Conservation (phyloP, 257 asterid species). For the Rhazya stricta region DNA sequence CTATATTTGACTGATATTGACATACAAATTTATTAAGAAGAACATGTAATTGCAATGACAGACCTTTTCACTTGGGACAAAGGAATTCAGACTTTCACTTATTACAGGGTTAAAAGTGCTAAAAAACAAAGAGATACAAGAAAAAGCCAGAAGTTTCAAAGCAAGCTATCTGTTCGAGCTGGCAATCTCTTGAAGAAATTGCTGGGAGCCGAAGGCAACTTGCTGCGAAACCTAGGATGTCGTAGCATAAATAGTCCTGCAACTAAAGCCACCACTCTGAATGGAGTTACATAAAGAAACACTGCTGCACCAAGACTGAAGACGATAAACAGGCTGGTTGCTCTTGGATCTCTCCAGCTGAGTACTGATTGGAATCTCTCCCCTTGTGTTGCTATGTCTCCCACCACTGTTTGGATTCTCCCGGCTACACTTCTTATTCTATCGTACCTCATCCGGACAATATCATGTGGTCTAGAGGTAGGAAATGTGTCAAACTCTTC, state of each 20-base stretch:
- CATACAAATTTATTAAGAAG: neutral
- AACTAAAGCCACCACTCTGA: slow-evolving; percentile 41
- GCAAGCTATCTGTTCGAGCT: slow-evolving; percentile 58
- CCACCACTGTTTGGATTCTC: slow-evolving; percentile 73
- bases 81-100: neutral
- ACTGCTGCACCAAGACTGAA: slow-evolving; percentile 58
- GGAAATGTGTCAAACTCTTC: slow-evolving; percentile 81
- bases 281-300: slow-evolving; percentile 49
- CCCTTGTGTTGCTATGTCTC: slow-evolving; percentile 71
- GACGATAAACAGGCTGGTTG: slow-evolving; percentile 54
- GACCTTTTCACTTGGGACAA: neutral
- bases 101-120: neutral
- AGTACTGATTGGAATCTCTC: slow-evolving; percentile 61
- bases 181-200: slow-evolving; percentile 70
- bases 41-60: neutral
- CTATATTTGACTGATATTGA: neutral
- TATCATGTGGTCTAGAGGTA: slow-evolving; percentile 35
- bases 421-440: slow-evolving; percentile 66
- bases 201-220: slow-evolving; percentile 57
- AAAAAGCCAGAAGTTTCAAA: slow-evolving; percentile 26
- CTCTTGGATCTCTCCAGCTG: slow-evolving; percentile 80
- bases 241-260: slow-evolving; percentile 51
- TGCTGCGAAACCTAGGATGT: slow-evolving; percentile 73
- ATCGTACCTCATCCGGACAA: slow-evolving; percentile 65
- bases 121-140: neutral